Evolutionary conservation across 2,329 filamentous ascomycete genomes (phyloP).

Genomic region (Fusarium albosuccineum): DNA sequence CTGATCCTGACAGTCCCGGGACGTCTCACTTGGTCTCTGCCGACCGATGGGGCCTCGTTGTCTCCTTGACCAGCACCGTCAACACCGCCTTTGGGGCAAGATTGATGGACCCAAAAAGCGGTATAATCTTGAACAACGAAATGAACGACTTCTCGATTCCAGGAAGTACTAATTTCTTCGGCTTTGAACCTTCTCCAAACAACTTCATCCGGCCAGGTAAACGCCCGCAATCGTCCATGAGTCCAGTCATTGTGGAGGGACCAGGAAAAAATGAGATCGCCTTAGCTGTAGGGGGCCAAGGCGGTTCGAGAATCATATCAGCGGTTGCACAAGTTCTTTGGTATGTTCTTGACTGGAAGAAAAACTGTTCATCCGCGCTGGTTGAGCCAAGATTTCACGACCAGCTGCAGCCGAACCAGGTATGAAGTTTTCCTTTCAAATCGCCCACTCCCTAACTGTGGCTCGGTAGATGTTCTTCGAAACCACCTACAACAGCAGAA

Average conservation of each 20-base stretch:
- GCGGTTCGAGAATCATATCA: not conserved
- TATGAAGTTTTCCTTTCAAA: not conserved
- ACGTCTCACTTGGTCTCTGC: not conserved
- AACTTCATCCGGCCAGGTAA: not conserved
- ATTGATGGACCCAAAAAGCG: not conserved
- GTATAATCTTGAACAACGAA: not conserved
- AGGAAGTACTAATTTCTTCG: not conserved
- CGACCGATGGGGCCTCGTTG: not conserved
- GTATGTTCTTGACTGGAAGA: not conserved
- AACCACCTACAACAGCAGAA: too few species aligned
- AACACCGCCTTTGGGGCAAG: not conserved
- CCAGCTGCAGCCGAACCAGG: not conserved
- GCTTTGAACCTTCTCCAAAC: not conserved
- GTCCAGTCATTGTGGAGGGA: not conserved
- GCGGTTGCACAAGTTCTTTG: not conserved
- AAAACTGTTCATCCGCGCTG: not conserved
- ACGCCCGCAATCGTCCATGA: not conserved
- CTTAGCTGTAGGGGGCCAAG: not conserved
- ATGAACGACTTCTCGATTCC: not conserved
- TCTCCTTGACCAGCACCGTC: not conserved
- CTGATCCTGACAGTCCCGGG: not conserved
- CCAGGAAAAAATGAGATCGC: not conserved
- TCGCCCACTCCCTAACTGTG: too few species aligned
- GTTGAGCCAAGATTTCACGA: not conserved
- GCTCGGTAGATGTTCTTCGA: too few species aligned